Evolutionary conservation across 441 rosid genomes (phyloP).

Genomic region (Erysimum cheiri): DNA sequence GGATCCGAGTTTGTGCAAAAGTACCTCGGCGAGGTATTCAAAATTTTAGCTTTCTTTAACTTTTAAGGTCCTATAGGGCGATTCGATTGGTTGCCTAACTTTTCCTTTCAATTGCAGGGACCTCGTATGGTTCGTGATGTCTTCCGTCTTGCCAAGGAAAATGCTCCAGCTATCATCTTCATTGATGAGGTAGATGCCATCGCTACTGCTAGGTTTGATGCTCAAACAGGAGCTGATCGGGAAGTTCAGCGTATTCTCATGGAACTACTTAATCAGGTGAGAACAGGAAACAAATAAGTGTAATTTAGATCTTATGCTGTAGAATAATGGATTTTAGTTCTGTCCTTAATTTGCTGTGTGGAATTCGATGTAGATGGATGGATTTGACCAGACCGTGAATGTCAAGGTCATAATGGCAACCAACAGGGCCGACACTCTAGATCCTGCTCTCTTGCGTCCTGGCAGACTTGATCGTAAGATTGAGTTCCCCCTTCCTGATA

Average conservation of each 20-base stretch:
- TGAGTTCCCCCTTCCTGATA: constrained; percentile 95
- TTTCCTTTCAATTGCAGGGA: constrained; percentile 53
- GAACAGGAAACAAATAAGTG: not conserved
- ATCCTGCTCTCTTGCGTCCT: constrained; percentile 98
- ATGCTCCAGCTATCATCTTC: constrained; percentile 98
- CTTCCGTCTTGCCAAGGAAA: constrained; percentile 96
- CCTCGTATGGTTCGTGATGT: constrained; percentile 99
- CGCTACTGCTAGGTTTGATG: constrained; percentile 99
- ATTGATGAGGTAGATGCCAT: constrained; percentile 99
- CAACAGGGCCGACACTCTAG: constrained; percentile 96
- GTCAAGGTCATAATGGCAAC: constrained; percentile 99
- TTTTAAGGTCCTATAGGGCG: not conserved
- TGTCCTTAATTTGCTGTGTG: constrained; percentile 28
- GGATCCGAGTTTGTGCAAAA: constrained; percentile 99
- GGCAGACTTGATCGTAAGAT: constrained; percentile 97
- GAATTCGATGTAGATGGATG: constrained; percentile 77
- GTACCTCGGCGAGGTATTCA: constrained; percentile 93
- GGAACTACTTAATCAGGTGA: constrained; percentile 97
- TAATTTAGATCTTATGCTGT: constrained; percentile 1
- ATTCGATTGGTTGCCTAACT: not conserved
- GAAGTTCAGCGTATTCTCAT: constrained; percentile 97
- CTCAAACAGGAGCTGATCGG: constrained; percentile 99
- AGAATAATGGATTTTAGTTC: not conserved
- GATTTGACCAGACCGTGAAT: constrained; percentile 97
- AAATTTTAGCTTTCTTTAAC: not conserved